phyloP scores from a whole-genome alignment of 164 flowering plant genomes.

The Platanus orientalis region DNA sequence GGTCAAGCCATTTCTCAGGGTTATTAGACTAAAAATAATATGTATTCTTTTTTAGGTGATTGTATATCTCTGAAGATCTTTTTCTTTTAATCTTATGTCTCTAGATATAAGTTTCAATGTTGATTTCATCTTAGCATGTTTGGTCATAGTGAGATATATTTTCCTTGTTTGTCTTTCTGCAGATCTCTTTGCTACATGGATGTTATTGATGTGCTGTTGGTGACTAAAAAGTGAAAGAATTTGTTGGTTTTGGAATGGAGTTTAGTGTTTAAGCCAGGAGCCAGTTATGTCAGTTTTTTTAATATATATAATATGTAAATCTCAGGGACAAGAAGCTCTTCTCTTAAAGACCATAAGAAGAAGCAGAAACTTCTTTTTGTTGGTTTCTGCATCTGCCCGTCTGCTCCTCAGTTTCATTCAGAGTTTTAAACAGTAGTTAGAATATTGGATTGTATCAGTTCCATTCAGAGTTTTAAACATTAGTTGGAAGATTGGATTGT shows the following conservation, averaged over 20 bases:
- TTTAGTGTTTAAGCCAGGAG: slow-evolving; percentile 3
- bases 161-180: slow-evolving; percentile 10
- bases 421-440: too few species aligned
- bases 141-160: neutral
- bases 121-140: neutral
- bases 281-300: neutral
- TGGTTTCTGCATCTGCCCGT: slow-evolving; percentile 16
- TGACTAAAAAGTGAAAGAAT: neutral
- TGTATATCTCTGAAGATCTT: neutral
- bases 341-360: slow-evolving; percentile 3
- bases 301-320: too few species aligned
- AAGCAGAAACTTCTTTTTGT: slow-evolving; percentile 29
- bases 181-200: slow-evolving; percentile 13
- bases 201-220: slow-evolving; percentile 7
- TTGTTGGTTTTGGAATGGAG: slow-evolving; percentile 8
- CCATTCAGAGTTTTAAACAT: too few species aligned
- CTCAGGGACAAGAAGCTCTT: slow-evolving; percentile 10
- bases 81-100: neutral
- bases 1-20: neutral
- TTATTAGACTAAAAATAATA: neutral
- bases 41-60: neutral
- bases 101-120: neutral
- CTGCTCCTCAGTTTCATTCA: too few species aligned
- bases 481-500: too few species aligned
- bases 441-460: too few species aligned